Evolutionary conservation across 495 filamentous ascomycete genomes (phyloP), one percentile per base, ranked within the genome.

Genomic region (Tuber calosporum): DNA sequence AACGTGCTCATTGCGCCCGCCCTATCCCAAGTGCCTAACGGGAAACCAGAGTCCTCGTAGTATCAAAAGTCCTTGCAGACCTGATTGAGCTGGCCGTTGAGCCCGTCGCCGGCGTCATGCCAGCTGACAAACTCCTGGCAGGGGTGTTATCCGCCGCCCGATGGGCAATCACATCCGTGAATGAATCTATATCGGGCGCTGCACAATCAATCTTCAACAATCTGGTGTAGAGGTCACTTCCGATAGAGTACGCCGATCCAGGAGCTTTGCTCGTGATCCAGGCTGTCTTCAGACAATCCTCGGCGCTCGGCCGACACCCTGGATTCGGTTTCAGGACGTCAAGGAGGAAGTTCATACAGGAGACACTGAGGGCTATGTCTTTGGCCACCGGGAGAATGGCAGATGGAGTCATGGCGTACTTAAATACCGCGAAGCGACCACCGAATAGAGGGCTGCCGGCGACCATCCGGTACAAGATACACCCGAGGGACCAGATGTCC

Each of bases 401-500:
- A 2, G 45, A n/a, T 53, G 22, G 6, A 7, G 0, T 11, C 45
- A 53, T 53, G 3, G 4, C 11, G 19, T 53, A 53, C 22, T 19
- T 53, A 20, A 22, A 53, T 8, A 53, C 22, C 7, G 9, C 22
- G 1, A 0, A 4, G 22, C 6, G 20, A 22, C 5, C 1, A 5
- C 2, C 3, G 45, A 53, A 53, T 2, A 53, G 22, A 0, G 1
- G 0, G 7, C 22, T 6, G 2, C 45, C 45, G 8, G 45, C 0
- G 9, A 0, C 1, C 45, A 53, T 53, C 4, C 45, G 45, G 37
- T 69, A 73, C 0, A 71, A 6, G 4, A 71, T 4, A 26, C 69
- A 71, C 20, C 69, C 69, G 9, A 71, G 45, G 1, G 34, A 26
- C 69, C 69, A 71, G 22, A 71, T 71, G 40, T 71, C 69, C 26